Evolutionary conservation across 257 asterid genomes (phyloP), one percentile per base, ranked within the genome.

Genomic region (Buddleja alternifolia): DNA sequence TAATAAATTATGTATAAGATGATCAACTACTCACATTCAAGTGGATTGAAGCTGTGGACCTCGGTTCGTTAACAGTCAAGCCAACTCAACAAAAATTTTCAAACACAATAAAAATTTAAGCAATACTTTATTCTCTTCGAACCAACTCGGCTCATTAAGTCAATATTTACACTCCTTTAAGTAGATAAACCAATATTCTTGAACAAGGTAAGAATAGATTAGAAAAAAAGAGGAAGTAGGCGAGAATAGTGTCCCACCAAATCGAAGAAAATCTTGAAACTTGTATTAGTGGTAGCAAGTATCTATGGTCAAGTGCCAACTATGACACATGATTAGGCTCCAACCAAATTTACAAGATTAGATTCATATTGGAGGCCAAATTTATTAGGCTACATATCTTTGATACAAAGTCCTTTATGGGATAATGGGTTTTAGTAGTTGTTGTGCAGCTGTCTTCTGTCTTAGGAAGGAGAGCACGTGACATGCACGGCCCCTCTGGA

Each of bases 241-340:
- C 29, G n/a, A n/a, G n/a, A n/a, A n/a, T n/a, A n/a, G n/a, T 21
- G 74, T 50, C 71, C 71, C 57, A 39, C 51, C 67, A 57, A 57
- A 62, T 69, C 72, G 70, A 58, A 66, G 8, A 71, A 76, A 59
- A 71, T 75, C 73, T 63, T 69, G 52, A 54, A 47, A 70, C 54
- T 75, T 46, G 15, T 6, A 47, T 25, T 42, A 47, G 51, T 42
- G 60, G 54, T 32, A 44, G 47, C n/a, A 41, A 8, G 20, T 54
- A 46, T 59, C 41, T 58, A 48, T 48, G 42, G 66, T 72, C 59
- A 10, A 71, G 58, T 11, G 37, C 46, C 45, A 48, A 7, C 36
- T 5, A 34, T 63, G 62, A 16, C 59, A 63, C 34, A 24, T 69
- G 69, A 70, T 50, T 70, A 63, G 50, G 67, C 72, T 62, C 67